Evolutionary conservation across 192 early-diverging fungal genomes (phyloP), one percentile per base, ranked within the genome.

Genomic region (Spinellus fusiger): DNA sequence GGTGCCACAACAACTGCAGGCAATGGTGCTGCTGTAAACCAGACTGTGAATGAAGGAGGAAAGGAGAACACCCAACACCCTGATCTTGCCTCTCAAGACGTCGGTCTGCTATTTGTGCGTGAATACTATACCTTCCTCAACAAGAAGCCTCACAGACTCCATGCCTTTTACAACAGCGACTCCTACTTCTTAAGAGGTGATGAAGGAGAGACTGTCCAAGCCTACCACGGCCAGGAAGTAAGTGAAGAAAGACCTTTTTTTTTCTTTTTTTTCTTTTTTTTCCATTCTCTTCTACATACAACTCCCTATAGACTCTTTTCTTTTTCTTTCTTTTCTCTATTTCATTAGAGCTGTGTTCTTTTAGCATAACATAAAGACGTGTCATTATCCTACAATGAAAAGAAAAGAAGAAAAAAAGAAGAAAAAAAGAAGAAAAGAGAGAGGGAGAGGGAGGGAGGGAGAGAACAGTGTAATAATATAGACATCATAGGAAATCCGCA

Each of bases 61-160:
- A n/a, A 44, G 18, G 10, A 18, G 18, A 44, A n/a, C 40, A 6
- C 40, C 40, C 13, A 18, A 6, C 40, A n/a, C 40, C 1, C 49
- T 49, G 23, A 28, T 26, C 59, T 61, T 23, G 61, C 51, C 20
- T 60, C 80, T 37, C 79, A 82, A 66, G 87, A 94, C 65, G 84
- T 97, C 49, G 93, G 93, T 28, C 89, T 88, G 89, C 83, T 94
- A 64, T 97, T 97, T 79, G 94, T 92, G 51, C 88, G 89, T 68
- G 86, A 95, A 69, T 97, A 94, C 73, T 97, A 97, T 76, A 93
- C 89, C 31, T 87, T 92, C 67, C 74, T 97, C 69, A 92, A 92
- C 80, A 86, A 85, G 63, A 84, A 90, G 15, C 93, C 93, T 28
- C 55, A 78, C 32, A 76, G 80, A 47, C 81, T 97, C 23, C 87